These are phyloP conservation scores for Chaetomidium leptoderma DNA, from an alignment of 495 filamentous ascomycete species.

Conservation along the genomic window DNA sequence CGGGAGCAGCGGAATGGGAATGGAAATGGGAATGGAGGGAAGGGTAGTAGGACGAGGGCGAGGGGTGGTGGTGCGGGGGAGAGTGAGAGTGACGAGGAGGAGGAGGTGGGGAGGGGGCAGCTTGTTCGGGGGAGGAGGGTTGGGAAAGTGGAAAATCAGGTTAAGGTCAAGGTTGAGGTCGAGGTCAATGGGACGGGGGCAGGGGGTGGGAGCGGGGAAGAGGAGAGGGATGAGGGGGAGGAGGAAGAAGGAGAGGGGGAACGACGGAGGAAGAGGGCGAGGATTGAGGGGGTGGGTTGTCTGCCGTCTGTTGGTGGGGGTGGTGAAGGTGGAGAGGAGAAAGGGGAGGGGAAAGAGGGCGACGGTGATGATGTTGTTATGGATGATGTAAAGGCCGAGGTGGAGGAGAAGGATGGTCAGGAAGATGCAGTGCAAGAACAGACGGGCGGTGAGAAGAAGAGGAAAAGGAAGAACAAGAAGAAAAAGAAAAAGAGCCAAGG, in stretches of 20 bases:
- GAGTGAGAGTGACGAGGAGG: slow-evolving; percentile 56
- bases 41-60: slow-evolving; percentile 17
- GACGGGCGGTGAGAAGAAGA: slow-evolving; percentile 54
- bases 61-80: slow-evolving; percentile 17
- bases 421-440: slow-evolving; percentile 36
- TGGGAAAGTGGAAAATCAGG: background rate
- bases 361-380: slow-evolving; percentile 1
- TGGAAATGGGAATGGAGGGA: slow-evolving; percentile 12
- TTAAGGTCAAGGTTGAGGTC: background rate
- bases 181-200: no score
- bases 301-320: no score
- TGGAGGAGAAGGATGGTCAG: slow-evolving; percentile 12
- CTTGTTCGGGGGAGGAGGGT: slow-evolving; percentile 46
- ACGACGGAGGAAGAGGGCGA: slow-evolving; percentile 4
- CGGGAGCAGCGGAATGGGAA: slow-evolving; percentile 5
- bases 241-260: slow-evolving; percentile 2
- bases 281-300: background rate
- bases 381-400: background rate
- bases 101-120: slow-evolving; percentile 58
- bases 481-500: slow-evolving; percentile 27
- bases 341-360: background rate
- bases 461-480: slow-evolving; percentile 39
- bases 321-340: background rate
- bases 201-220: background rate
- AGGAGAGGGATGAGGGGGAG: slow-evolving; percentile 29